Percentiles rank a stretch among this genome's conserved stretches.
Evolutionary conservation across 2,329 filamentous ascomycete genomes (phyloP).

Genomic region (Aspergillus bombycis): DNA sequence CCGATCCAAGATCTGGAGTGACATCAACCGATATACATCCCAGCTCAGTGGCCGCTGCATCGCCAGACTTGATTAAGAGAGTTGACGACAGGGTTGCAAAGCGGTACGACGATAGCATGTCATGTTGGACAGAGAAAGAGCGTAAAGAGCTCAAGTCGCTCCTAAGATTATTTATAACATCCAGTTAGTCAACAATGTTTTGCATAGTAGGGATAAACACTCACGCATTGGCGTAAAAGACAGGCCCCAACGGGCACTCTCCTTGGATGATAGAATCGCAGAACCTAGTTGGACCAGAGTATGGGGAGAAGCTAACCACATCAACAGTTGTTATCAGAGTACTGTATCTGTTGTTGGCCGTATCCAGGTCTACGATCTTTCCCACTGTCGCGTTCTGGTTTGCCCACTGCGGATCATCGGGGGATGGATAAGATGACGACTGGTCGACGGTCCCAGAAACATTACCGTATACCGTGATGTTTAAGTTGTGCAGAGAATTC

Average conservation of each 20-base stretch:
- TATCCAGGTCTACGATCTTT: slow-evolving; percentile 73
- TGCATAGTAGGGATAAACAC: slow-evolving; percentile 20
- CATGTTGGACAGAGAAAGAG: slow-evolving; percentile 72
- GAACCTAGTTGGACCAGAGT: slow-evolving; percentile 61
- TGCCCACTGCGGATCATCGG: slow-evolving; percentile 63
- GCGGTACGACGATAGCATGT: slow-evolving; percentile 80
- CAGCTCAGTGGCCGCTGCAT: slow-evolving; percentile 63
- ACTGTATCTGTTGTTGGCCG: slow-evolving; percentile 63
- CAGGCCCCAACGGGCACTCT: slow-evolving; percentile 74
- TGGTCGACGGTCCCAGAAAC: slow-evolving; percentile 70
- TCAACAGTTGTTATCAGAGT: slow-evolving; percentile 74
- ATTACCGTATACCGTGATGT: slow-evolving; percentile 85
- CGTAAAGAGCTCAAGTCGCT: slow-evolving; percentile 61
- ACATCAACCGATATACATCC: slow-evolving; percentile 81
- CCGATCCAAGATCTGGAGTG: slow-evolving; percentile 76
- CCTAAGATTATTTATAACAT: slow-evolving; percentile 21
- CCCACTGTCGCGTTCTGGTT: slow-evolving; percentile 66
- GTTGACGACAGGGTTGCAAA: slow-evolving; percentile 81
- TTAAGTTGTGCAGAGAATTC: slow-evolving; percentile 65
- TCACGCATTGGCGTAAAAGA: slow-evolving; percentile 64
- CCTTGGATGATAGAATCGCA: slow-evolving; percentile 65
- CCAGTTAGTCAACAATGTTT: slow-evolving; percentile 2
- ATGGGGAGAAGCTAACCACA: slow-evolving; percentile 77
- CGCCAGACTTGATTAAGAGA: slow-evolving; percentile 75
- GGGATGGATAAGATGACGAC: slow-evolving; percentile 60